phyloP scores from a whole-genome alignment of 257 asterid genomes.

The Apocynum venetum region DNA sequence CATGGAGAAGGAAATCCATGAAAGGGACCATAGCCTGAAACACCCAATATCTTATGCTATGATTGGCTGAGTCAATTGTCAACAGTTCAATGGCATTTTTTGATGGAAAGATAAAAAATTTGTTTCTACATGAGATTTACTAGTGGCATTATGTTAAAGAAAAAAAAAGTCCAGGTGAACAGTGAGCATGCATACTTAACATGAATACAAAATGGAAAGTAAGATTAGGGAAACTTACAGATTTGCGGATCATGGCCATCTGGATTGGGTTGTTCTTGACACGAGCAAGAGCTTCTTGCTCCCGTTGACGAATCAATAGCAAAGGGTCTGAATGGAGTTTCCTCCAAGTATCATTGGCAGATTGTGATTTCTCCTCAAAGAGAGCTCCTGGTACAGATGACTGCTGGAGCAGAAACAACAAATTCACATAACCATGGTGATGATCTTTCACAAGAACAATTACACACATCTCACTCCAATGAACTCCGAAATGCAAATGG shows the following conservation, averaged over 20 bases:
- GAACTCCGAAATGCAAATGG: not conserved
- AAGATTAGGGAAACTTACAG: slow-evolving; percentile 43
- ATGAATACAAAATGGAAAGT: not conserved
- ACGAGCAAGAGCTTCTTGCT: slow-evolving; percentile 94
- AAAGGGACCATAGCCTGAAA: not conserved
- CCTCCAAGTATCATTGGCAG: slow-evolving; percentile 98
- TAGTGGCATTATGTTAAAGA: not conserved
- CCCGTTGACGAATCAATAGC: slow-evolving; percentile 89
- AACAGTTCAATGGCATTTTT: not conserved
- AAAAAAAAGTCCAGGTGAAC: not conserved
- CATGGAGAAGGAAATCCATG: not conserved
- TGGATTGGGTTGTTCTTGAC: slow-evolving; percentile 88
- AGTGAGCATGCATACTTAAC: slow-evolving; percentile 3
- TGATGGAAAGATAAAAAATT: not conserved
- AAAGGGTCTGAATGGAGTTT: slow-evolving; percentile 93
- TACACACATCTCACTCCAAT: not conserved
- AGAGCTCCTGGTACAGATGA: slow-evolving; percentile 63
- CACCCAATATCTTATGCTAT: not conserved
- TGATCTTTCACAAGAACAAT: not conserved
- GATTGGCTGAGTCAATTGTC: not conserved
- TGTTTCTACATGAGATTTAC: not conserved
- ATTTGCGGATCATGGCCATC: slow-evolving; percentile 96
- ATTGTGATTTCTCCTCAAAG: slow-evolving; percentile 87
- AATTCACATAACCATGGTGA: not conserved
- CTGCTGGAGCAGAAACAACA: slow-evolving; percentile 36